Base-by-base conservation (phyloP, 2,329 filamentous ascomycete species). In the Penicillium rolfsii region DNA sequence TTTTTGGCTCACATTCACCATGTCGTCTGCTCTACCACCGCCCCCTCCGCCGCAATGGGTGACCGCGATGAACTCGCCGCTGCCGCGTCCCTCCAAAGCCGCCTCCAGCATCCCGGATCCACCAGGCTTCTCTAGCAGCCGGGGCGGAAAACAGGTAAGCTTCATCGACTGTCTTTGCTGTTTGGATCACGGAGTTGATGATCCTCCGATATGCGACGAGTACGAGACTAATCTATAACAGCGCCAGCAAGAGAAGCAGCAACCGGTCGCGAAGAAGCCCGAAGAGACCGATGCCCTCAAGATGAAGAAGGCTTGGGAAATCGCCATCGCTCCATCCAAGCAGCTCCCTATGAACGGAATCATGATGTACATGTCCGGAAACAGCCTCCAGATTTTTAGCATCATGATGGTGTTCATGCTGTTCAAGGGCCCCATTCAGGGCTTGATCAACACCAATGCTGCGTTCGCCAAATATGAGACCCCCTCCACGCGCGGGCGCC, bases 401-500 rank as follows among this genome's bases (percentile, higher is more conserved):
- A 98, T 99, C 79, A 98, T 98, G 92, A 99, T 98, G 93, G 94
- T 98, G 19, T 93, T 94, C 72, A 98, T 97, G 90, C 89, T 96
- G 49, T 99, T 99, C 85, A 98, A 98, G 83, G 96, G 91, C 68
- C 95, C 95, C 9, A 85, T 99, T 62, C 87, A 91, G 77, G 95
- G 93, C 36, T 81, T 98, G 49, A 79, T 96, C 62, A 87, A 83
- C 68, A 94, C 94, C 52, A 93, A 95, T 74, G 86, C 89, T 73
- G 91, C 91, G n/a, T 98, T 99, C 76, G 87, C 91, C 73, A 89
- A 90, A 64, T 96, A 96, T 78, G 92, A 97, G 76, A 93, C 91
- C 22, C 88, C 92, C 56, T 87, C 85, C 36, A 97, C 91, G 68
- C 86, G 84, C 65, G 81, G 79, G 41, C 86, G 91, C 74, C 84